Evolutionary conservation across 169 alveolate genomes (phyloP).

Genomic region (Hepatocystis sp.): DNA sequence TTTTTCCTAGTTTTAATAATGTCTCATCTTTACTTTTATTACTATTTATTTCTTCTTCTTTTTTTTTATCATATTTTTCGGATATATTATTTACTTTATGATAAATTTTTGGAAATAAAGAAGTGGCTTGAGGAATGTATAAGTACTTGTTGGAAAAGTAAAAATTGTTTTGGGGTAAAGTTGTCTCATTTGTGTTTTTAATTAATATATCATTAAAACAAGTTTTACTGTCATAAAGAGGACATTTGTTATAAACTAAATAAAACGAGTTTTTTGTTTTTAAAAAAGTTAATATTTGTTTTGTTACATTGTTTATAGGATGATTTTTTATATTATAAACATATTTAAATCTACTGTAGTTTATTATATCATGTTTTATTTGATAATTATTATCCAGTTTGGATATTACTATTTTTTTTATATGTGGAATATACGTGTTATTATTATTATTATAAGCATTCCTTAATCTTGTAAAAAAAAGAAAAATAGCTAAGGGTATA

Average conservation of each 20-base stretch:
- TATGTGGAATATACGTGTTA: too few relatives aligned
- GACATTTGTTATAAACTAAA: conserved; percentile 51
- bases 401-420: conserved; percentile 15
- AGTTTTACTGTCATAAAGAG: conserved; percentile 33
- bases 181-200: conserved; percentile 59
- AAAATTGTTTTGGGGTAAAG: conserved; percentile 39
- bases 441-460: too few relatives aligned
- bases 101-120: conserved; percentile 46
- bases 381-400: conserved; percentile 55
- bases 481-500: neutral
- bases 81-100: neutral
- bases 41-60: neutral
- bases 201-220: conserved; percentile 68
- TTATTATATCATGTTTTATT: conserved; percentile 58
- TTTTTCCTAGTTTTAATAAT: neutral
- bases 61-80: neutral
- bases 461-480: neutral
- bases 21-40: neutral
- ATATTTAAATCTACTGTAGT: conserved; percentile 68
- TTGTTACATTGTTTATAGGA: conserved; percentile 45
- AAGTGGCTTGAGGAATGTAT: conserved; percentile 72
- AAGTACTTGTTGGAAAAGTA: conserved; percentile 36
- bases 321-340: conserved; percentile 70
- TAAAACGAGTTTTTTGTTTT: conserved; percentile 25
- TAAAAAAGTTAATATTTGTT: conserved; percentile 21